A percentile compares a stretch with the other conserved stretches of the same genome.
Conservation (phyloP, 441 rosid species). For the Syzygium malaccense region DNA sequence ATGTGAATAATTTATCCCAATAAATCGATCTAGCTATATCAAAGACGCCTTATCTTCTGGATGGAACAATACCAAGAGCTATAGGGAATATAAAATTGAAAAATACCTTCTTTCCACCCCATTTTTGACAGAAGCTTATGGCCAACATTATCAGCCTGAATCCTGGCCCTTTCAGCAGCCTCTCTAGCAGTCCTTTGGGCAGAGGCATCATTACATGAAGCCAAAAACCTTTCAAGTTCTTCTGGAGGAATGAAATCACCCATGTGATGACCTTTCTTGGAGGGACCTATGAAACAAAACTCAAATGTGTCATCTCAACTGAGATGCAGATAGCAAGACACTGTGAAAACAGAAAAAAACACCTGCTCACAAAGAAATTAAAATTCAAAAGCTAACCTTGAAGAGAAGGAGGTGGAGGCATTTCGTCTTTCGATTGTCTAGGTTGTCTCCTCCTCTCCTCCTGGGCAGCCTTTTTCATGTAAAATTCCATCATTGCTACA, state of each 20-base stretch:
- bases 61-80: neutral
- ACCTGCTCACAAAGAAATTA: neutral
- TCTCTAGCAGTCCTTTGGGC: slow-evolving; percentile 57
- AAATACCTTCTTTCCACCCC: slow-evolving; percentile 97
- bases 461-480: slow-evolving; percentile 93
- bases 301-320: neutral
- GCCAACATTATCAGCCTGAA: slow-evolving; percentile 96
- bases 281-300: slow-evolving; percentile 7
- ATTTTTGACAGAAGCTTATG: slow-evolving; percentile 89
- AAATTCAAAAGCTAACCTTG: slow-evolving; percentile 45
- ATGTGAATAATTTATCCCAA: neutral
- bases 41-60: neutral
- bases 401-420: slow-evolving; percentile 96
- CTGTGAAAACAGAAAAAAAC: neutral
- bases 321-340: neutral
- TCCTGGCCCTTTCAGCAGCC: slow-evolving; percentile 72
- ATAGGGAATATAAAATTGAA: neutral
- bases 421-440: slow-evolving; percentile 89
- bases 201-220: slow-evolving; percentile 71
- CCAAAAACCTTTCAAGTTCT: slow-evolving; percentile 90
- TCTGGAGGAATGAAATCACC: slow-evolving; percentile 95
- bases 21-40: neutral
- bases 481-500: slow-evolving; percentile 96
- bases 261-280: slow-evolving; percentile 94
- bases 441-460: slow-evolving; percentile 93